Evolutionary conservation across 441 rosid genomes (phyloP), one percentile per base, ranked within the genome.

Genomic region (Hypseocharis bilobata): DNA sequence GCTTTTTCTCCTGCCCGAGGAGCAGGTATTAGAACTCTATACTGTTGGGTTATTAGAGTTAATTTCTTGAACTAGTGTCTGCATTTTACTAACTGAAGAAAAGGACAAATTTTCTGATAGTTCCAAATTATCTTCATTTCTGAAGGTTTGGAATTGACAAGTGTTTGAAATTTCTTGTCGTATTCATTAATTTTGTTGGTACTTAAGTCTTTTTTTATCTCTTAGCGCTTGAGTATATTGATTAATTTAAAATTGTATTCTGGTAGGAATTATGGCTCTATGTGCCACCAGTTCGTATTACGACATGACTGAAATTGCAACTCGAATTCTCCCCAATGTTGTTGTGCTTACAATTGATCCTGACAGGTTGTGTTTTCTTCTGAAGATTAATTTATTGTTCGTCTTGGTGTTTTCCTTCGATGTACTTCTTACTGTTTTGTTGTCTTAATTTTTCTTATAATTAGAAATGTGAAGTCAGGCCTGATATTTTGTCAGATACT

Each of bases 1-100:
- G 83, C 94, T 58, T 94, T 94, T 76, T 82, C 97, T 76, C 96
- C 94, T 77, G 99, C 99, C 73, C 89, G 98, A 77, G 99, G 89
- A 79, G 99, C 99, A 80, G 99, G 99, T 94, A 88, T 55, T 44
- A 69, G 62, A 76, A 64, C 58, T 76, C 19, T 49, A 30, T 57
- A 23, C 62, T 63, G 14, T 27, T 64, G 49, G 34, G 52, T 47
- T 49, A 3, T 27, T 51, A 26, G 34, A 54, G 20, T 62, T 54
- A 55, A 60, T 4, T 60, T 22, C 60, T 74, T 45, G 26, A 55
- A 57, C 27, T 63, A 59, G 4, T 67, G 7, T 49, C 28, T 30
- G 16, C 4, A 0, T 55, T 60, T 52, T 52, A n/a, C 34, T 56
- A n/a, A n/a, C n/a, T n/a, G n/a, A n/a, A n/a, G n/a, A n/a, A n/a